Percentiles rank a stretch among this genome's conserved stretches.
Conservation (phyloP, 148 eudicot genomes). For the Euryodendron excelsum region DNA sequence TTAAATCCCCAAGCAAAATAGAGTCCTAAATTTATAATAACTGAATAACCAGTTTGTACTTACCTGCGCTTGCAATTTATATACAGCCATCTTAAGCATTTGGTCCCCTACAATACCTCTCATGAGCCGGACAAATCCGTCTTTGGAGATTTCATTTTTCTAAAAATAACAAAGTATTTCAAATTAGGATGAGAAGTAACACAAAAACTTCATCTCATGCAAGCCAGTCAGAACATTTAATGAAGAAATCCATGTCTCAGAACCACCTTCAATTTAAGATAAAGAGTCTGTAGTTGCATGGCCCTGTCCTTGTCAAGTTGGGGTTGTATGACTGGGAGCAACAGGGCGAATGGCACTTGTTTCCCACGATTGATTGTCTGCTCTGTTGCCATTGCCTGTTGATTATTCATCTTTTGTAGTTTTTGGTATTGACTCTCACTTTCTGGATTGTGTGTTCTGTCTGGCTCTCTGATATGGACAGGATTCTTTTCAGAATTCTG, state of each 20-base stretch:
- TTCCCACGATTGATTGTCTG: conserved; percentile 52
- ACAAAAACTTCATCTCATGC: conserved; percentile 5
- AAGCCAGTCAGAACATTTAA: background rate
- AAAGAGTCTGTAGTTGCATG: conserved; percentile 71
- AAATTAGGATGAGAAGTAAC: background rate
- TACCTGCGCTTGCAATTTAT: conserved; percentile 74
- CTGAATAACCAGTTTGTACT: conserved; percentile 13
- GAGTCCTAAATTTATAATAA: background rate
- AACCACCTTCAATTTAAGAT: conserved; percentile 57
- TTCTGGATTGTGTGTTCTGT: conserved; percentile 30
- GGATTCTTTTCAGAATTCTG: conserved; percentile 43
- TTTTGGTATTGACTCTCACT: conserved; percentile 43
- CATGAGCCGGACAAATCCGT: conserved; percentile 74
- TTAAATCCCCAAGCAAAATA: conserved; percentile 6
- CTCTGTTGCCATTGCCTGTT: conserved; percentile 40
- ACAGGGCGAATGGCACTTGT: conserved; percentile 83
- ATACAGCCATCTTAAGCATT: conserved; percentile 84
- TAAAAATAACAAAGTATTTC: conserved; percentile 29
- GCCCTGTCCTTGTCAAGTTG: conserved; percentile 88
- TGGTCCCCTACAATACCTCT: conserved; percentile 85
- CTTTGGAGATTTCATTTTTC: conserved; percentile 89
- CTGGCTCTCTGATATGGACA: conserved; percentile 37
- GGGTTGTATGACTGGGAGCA: conserved; percentile 82
- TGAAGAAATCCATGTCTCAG: conserved; percentile 1
- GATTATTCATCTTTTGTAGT: conserved; percentile 42